Base-by-base conservation (phyloP, 2,329 filamentous ascomycete species). In the Aspergillus sp. region DNA sequence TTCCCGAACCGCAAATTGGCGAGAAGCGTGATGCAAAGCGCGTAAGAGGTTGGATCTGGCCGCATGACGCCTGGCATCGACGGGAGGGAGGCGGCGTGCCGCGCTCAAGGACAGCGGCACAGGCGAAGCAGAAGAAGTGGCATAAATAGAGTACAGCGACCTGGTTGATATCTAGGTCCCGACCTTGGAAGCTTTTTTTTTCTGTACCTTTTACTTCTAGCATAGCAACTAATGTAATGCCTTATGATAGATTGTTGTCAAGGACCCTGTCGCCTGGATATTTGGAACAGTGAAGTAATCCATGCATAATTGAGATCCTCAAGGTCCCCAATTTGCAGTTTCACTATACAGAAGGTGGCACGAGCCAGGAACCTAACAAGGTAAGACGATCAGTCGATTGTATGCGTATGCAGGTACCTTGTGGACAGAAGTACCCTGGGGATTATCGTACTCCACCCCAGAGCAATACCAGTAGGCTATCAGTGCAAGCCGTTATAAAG, bases 21-120 rank as follows among this genome's bases (percentile, higher is more conserved):
- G 87, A 89, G 78, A 84, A 83, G 71, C 74, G 87, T 25, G 84
- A 85, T 71, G 85, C 85, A 25, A 88, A 87, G 77, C 76, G 84
- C 23, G 77, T 84, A 2, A 74, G 87, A 48, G 87, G 87, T 0
- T 89, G 87, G 87, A 84, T 87, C 0, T 85, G 82, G 76, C 87
- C 87, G 4, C 81, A 85, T 54, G 87, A 89, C 77, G 80, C 84
- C 31, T 81, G 87, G 74, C 84, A 84, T 71, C 83, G 85, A 68
- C 76, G 83, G 51, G 86, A 88, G 73, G 80, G 80, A 3, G 78
- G 78, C 30, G 74, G 77, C 25, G 67, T 55, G 9, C 60, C 69
- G 38, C 68, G 73, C 31, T 65, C 69, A 13, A 74, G 72, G 57
- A 63, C 63, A 17, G 65, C 56, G 34, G 48, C 22, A 17, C 62